phyloP scores from a whole-genome alignment of 2,329 filamentous ascomycete genomes.

The Fusarium sambucinum region DNA sequence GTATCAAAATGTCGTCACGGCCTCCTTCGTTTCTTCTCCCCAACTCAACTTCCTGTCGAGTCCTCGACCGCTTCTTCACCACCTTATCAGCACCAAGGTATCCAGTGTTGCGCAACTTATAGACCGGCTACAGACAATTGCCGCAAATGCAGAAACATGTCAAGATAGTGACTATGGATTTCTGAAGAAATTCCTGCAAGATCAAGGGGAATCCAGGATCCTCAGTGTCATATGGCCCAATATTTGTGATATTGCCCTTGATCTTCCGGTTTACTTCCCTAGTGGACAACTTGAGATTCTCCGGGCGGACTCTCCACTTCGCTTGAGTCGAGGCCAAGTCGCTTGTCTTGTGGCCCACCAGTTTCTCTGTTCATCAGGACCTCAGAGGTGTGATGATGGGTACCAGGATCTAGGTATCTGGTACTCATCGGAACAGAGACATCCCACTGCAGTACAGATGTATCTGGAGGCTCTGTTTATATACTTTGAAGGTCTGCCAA shows the following conservation, averaged over 20 bases:
- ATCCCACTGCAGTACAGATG: conserved; percentile 47
- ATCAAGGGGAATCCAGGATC: not conserved
- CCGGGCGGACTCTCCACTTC: conserved; percentile 17
- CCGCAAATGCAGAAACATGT: conserved; percentile 35
- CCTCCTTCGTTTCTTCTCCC: conserved; percentile 35
- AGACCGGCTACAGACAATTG: conserved; percentile 49
- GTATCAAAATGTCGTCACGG: conserved; percentile 21
- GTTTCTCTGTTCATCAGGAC: conserved; percentile 47
- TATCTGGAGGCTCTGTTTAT: conserved; percentile 50
- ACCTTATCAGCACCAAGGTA: conserved; percentile 36
- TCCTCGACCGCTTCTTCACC: conserved; percentile 48
- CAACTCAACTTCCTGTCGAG: conserved; percentile 35
- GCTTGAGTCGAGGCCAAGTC: conserved; percentile 44
- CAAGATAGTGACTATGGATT: conserved; percentile 42
- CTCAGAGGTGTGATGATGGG: conserved; percentile 43
- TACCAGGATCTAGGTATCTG: conserved; percentile 53
- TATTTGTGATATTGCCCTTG: conserved; percentile 40
- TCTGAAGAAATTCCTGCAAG: conserved; percentile 16
- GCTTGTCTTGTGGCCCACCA: conserved; percentile 51
- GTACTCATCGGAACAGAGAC: conserved; percentile 51
- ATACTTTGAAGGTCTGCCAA: conserved; percentile 45
- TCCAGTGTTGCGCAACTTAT: conserved; percentile 32
- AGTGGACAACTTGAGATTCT: conserved; percentile 36
- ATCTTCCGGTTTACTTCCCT: conserved; percentile 40
- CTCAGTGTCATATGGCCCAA: conserved; percentile 45